Base-by-base conservation (phyloP, 1,284 basidiomycete species). In the Flammula alnicola region DNA sequence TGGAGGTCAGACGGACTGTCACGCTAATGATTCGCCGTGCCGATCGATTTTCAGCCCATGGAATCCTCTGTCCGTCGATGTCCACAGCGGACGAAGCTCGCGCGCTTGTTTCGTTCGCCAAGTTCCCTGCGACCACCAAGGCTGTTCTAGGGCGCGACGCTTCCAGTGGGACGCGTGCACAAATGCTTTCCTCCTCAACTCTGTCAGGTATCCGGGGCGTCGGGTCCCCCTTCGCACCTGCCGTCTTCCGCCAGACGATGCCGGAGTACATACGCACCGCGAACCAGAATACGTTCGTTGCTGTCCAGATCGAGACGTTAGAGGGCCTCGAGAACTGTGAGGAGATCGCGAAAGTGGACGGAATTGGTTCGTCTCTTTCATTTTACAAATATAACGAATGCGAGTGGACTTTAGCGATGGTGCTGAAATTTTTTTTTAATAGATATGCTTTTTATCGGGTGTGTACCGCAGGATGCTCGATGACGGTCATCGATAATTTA, bases 181-280 rank as follows among this genome's bases (percentile, higher is more conserved):
- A 7, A 30, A 30, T n/a, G n/a, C 27, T 8, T 29, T 31, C 26
- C 54, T 5, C 55, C 53, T 14, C 56, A 17, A 23, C 42, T 17
- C 41, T 61, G 14, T 58, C 60, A 10, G 65, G 63, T 6, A 56
- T 61, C 17, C 55, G 63, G 29, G 63, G 65, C 19, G 61, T 56
- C 4, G 65, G 65, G 16, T 65, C 63, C 14, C 61, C 63, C 5
- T 64, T 66, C 44, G 63, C 63, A 7, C 63, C 63, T 29, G 58
- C 61, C 27, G 63, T 54, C 17, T 65, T 67, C 25, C 45, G 49
- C 16, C 57, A 59, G 17, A 55, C 47, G 3, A 44, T 55, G 35
- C 39, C 29, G 30, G 55, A 59, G 26, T 59, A 56, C 32, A 54
- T 56, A 19, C 52, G 54, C 43, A 56, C 57, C 16, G 57, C 57